Percentiles rank a stretch among this genome's conserved stretches.
phyloP scores from a whole-genome alignment of 2,329 filamentous ascomycete species.

The Colletotrichum sansevieriae region DNA sequence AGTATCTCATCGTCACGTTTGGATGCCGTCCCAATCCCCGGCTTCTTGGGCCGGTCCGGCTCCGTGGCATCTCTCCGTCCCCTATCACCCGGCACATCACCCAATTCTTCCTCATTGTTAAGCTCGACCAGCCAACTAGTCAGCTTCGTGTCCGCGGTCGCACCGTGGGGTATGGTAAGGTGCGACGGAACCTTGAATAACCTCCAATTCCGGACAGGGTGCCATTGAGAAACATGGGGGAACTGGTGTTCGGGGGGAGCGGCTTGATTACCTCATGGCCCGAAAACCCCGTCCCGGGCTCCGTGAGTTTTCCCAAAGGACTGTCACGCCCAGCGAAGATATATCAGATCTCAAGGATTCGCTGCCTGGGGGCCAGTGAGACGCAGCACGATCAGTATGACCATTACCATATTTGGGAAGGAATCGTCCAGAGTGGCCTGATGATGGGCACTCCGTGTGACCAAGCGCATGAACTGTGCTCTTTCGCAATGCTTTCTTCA shows the following conservation, averaged over 20 bases:
- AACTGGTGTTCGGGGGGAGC: constrained; percentile 5
- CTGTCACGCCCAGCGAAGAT: constrained; percentile 25
- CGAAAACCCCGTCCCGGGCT: not conserved
- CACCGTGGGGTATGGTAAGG: constrained; percentile 17
- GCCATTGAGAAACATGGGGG: constrained; percentile 4
- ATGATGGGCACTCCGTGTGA: constrained; percentile 19
- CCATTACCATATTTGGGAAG: constrained; percentile 30
- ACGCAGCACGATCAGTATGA: constrained; percentile 31
- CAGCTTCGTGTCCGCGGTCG: not conserved
- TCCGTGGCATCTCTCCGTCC: constrained; percentile 23
- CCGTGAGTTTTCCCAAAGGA: constrained; percentile 13
- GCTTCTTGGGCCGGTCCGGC: constrained; percentile 32
- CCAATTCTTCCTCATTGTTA: not conserved
- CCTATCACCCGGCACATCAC: constrained; percentile 13
- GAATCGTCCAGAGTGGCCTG: constrained; percentile 37
- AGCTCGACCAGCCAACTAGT: not conserved
- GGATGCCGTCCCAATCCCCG: constrained; percentile 38
- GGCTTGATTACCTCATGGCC: constrained; percentile 1
- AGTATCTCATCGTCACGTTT: constrained; percentile 5
- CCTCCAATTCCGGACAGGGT: constrained; percentile 24
- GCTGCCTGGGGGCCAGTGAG: constrained; percentile 27
- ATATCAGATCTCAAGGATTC: constrained; percentile 26
- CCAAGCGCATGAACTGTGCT: constrained; percentile 3
- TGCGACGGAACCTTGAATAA: constrained; percentile 20
- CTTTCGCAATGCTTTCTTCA: not conserved